A percentile compares a stretch with the other conserved stretches of the same genome.
Evolutionary conservation across 768 basidiomycete species (phyloP).

Genomic region (Termitomyces sp.): DNA sequence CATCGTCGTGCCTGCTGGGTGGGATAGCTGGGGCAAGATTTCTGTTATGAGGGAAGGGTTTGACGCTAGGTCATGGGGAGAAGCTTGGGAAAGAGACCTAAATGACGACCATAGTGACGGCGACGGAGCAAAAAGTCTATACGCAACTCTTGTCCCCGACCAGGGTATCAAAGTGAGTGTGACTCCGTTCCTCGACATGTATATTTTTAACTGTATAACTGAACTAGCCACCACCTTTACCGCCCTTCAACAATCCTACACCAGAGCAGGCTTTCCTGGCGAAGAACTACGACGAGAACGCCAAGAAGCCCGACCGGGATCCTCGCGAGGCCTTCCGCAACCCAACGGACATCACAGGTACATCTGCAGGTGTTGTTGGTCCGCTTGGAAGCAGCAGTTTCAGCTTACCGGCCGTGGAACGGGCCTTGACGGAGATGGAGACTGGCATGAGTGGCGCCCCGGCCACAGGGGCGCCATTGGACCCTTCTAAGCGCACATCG

Average conservation of each 20-base stretch:
- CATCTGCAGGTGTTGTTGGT: constrained; percentile 79
- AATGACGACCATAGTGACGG: constrained; percentile 38
- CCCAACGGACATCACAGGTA: constrained; percentile 52
- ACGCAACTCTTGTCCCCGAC: constrained; percentile 67
- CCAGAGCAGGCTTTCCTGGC: constrained; percentile 90
- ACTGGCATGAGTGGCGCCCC: constrained; percentile 36
- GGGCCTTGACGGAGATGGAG: constrained; percentile 87
- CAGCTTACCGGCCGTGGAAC: constrained; percentile 82
- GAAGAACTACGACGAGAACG: constrained; percentile 87
- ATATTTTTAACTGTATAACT: background rate
- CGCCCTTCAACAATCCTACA: constrained; percentile 73
- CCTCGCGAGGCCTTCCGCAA: constrained; percentile 85
- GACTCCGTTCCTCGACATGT: background rate
- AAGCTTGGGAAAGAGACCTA: constrained; percentile 75
- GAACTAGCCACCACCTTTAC: constrained; percentile 55
- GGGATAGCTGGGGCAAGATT: constrained; percentile 99
- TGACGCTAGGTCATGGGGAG: constrained; percentile 74
- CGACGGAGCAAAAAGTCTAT: constrained; percentile 66
- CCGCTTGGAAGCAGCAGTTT: constrained; percentile 87
- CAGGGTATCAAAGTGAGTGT: constrained; percentile 62
- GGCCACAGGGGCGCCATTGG: constrained; percentile 18
- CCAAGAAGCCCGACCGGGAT: constrained; percentile 86
- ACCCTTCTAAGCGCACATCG: constrained; percentile 14
- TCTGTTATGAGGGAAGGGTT: constrained; percentile 86
- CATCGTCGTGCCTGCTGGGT: constrained; percentile 89